Evolutionary conservation across 352 stramenopile genomes (phyloP).

Genomic region (Pythium vanterpoolii): DNA sequence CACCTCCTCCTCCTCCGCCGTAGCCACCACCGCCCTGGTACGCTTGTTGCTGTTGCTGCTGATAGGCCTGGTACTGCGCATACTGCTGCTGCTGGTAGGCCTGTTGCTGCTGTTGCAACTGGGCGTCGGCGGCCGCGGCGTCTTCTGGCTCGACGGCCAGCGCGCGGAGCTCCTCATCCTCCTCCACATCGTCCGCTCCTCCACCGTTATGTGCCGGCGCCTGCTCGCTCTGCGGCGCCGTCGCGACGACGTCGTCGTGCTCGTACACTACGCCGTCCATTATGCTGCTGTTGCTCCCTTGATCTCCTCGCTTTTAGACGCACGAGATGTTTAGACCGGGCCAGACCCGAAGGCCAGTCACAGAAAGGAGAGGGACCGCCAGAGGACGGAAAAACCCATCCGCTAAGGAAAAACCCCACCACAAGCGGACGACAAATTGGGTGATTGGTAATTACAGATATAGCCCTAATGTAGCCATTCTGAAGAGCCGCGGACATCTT

Average conservation of each 20-base stretch:
- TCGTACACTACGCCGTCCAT: conserved; percentile 84
- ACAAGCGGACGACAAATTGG: neutral
- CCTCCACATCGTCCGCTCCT: conserved; percentile 27
- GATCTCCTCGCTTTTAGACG: neutral
- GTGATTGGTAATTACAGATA: conserved; percentile 2
- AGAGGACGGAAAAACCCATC: conserved; percentile 5
- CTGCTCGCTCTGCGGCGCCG: conserved; percentile 10
- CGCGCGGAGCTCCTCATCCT: conserved; percentile 69
- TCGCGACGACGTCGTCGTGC: conserved; percentile 52
- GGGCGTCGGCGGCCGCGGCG: conserved; percentile 19
- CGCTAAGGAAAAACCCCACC: conserved; percentile 6
- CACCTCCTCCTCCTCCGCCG: conserved; percentile 14
- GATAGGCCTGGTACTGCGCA: conserved; percentile 37
- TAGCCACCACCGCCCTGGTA: conserved; percentile 30
- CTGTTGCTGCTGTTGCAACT: conserved; percentile 18
- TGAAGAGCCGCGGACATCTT: neutral
- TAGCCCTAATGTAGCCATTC: conserved; percentile 17
- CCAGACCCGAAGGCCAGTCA: conserved; percentile 11
- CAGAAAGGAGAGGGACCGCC: conserved; percentile 22
- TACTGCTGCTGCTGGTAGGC: conserved; percentile 32
- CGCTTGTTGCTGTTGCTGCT: conserved; percentile 31
- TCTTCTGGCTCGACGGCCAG: conserved; percentile 62
- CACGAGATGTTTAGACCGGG: neutral
- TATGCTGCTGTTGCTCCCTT: conserved; percentile 1
- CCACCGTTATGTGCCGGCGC: conserved; percentile 10